These are phyloP conservation scores for Tilletia horrida DNA, from an alignment of 1,284 basidiomycete genomes.

Conservation along the genomic window DNA sequence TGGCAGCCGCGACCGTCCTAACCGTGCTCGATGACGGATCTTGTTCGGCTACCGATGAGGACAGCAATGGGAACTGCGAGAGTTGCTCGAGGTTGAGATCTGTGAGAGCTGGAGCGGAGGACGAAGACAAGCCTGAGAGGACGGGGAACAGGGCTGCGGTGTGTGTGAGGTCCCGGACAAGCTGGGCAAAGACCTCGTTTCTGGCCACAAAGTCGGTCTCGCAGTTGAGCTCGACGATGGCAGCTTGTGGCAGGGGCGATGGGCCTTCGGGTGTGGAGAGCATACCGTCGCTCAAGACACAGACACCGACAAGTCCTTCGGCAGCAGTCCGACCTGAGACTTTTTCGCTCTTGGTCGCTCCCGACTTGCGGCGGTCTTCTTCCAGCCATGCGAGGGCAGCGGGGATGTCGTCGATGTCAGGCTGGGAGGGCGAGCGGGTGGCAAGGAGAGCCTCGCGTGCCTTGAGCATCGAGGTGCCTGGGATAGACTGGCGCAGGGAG, in stretches of 20 bases:
- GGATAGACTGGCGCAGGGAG: conserved; percentile 73
- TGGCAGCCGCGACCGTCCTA: conserved; percentile 68
- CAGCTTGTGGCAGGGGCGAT: conserved; percentile 61
- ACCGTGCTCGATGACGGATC: conserved; percentile 28
- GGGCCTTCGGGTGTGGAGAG: conserved; percentile 2
- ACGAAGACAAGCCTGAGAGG: conserved; percentile 19
- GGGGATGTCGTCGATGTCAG: conserved; percentile 67
- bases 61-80: conserved; percentile 52
- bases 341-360: conserved; percentile 78
- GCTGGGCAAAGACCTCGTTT: conserved; percentile 75
- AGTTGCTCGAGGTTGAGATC: conserved; percentile 35
- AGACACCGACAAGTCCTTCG: conserved; percentile 75
- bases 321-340: conserved; percentile 69
- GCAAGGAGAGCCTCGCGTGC: conserved; percentile 80
- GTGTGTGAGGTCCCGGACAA: conserved; percentile 77
- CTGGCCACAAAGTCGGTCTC: conserved; percentile 94
- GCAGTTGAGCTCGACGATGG: conserved; percentile 89
- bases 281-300: conserved; percentile 67
- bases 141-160: conserved; percentile 78
- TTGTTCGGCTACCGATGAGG: conserved; percentile 47
- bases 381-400: conserved; percentile 77
- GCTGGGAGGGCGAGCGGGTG: conserved; percentile 50
- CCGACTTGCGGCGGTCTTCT: conserved; percentile 68
- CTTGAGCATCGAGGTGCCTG: conserved; percentile 72
- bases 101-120: conserved; percentile 18